Conservation (phyloP, 352 stramenopile genomes). For the Globisporangium solare region DNA sequence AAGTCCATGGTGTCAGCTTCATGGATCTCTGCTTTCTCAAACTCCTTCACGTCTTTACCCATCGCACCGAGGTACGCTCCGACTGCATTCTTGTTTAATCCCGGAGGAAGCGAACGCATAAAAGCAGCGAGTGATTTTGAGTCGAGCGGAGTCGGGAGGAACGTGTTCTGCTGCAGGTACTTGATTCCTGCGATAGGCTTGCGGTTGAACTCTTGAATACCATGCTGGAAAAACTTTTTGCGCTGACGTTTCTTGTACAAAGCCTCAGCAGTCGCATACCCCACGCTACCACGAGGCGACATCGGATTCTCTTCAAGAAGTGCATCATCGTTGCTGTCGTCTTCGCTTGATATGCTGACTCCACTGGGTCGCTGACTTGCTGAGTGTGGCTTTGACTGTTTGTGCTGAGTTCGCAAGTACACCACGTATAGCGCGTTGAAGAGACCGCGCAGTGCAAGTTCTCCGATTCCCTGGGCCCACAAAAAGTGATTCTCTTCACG, state of each 20-base stretch:
- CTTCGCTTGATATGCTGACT: constrained; percentile 20
- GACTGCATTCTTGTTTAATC: constrained; percentile 80
- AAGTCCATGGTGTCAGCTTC: constrained; percentile 84
- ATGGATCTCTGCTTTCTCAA: constrained; percentile 69
- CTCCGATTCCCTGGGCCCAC: constrained; percentile 62
- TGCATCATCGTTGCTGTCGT: constrained; percentile 26
- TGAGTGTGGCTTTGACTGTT: constrained; percentile 20
- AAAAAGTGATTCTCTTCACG: constrained; percentile 68
- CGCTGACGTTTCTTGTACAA: constrained; percentile 62
- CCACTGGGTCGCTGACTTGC: constrained; percentile 6
- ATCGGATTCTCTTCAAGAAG: constrained; percentile 23
- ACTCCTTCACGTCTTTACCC: constrained; percentile 72
- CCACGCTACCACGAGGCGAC: constrained; percentile 3
- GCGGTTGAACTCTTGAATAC: constrained; percentile 93
- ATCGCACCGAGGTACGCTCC: constrained; percentile 84
- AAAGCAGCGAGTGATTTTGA: constrained; percentile 81
- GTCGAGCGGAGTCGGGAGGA: constrained; percentile 76
- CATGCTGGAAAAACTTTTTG: constrained; percentile 82
- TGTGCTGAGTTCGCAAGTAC: constrained; percentile 44
- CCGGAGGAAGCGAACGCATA: constrained; percentile 71
- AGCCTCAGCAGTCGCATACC: constrained; percentile 39
- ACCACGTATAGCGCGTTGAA: constrained; percentile 79
- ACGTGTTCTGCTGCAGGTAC: constrained; percentile 72
- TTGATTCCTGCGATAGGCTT: constrained; percentile 89
- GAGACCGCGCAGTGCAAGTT: constrained; percentile 59